These are phyloP conservation scores for Fomitopsis schrenkii DNA, from an alignment of 1,284 basidiomycete genomes.

Conservation along the genomic window DNA sequence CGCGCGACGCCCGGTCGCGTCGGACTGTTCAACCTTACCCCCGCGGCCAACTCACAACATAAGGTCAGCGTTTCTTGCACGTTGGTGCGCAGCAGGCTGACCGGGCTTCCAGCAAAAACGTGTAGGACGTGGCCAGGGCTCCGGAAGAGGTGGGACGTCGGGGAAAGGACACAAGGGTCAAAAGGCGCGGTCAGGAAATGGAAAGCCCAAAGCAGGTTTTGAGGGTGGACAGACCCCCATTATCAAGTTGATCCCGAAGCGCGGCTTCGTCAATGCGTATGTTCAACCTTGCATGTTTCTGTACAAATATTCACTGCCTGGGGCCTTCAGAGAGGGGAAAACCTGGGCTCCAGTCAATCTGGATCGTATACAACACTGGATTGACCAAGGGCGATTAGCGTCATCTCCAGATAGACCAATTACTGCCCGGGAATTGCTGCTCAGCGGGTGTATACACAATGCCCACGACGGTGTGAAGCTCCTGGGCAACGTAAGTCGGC, in stretches of 20 bases:
- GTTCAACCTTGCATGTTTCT: conserved; percentile 26
- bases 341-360: conserved; percentile 85
- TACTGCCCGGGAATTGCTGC: conserved; percentile 81
- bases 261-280: conserved; percentile 90
- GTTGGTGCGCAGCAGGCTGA: background rate
- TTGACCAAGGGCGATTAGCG: conserved; percentile 80
- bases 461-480: conserved; percentile 91
- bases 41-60: conserved; percentile 59
- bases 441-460: conserved; percentile 86
- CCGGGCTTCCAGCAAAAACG: conserved; percentile 73
- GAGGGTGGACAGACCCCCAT: conserved; percentile 97
- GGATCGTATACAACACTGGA: conserved; percentile 87
- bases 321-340: conserved; percentile 53
- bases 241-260: conserved; percentile 89
- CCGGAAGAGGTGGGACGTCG: conserved; percentile 87
- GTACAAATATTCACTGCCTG: conserved; percentile 2
- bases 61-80: conserved; percentile 36
- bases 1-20: conserved; percentile 19
- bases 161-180: conserved; percentile 96
- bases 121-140: conserved; percentile 89
- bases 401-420: conserved; percentile 81
- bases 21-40: conserved; percentile 45
- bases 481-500: conserved; percentile 67
- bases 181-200: conserved; percentile 88
- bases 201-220: conserved; percentile 82